These are phyloP conservation scores for Citrus cavaleriei DNA, from an alignment of 345 rosid genomes.

Conservation along the genomic window DNA sequence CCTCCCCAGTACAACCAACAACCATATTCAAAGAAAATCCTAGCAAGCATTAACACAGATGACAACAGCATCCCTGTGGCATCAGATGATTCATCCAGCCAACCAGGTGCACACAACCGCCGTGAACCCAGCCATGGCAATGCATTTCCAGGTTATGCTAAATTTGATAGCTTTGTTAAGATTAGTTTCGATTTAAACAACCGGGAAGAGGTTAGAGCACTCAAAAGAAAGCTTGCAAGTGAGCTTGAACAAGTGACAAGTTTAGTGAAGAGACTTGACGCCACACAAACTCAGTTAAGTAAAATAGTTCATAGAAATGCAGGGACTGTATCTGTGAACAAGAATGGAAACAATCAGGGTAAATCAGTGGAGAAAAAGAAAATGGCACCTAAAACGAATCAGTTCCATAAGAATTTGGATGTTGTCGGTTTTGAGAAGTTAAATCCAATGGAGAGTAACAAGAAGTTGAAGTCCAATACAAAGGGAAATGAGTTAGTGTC, in stretches of 20 bases:
- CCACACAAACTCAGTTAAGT: constrained; percentile 21
- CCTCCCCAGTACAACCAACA: constrained; percentile 1
- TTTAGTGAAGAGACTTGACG: constrained; percentile 41
- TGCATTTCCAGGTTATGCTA: constrained; percentile 37
- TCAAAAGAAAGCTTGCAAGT: constrained; percentile 45
- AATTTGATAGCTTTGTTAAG: constrained; percentile 36
- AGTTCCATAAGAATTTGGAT: constrained; percentile 22
- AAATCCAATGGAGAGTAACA: constrained; percentile 26
- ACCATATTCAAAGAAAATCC: constrained; percentile 17
- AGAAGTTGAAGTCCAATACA: constrained; percentile 38
- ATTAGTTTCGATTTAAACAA: constrained; percentile 34
- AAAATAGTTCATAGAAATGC: constrained; percentile 5
- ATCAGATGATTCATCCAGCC: constrained; percentile 45
- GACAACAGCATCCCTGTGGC: constrained; percentile 24
- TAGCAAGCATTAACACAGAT: constrained; percentile 11
- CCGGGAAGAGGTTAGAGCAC: constrained; percentile 31
- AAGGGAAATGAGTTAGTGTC: constrained; percentile 15
- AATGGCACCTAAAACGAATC: constrained; percentile 29
- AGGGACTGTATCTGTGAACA: constrained; percentile 21
- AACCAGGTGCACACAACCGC: constrained; percentile 9
- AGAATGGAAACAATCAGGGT: constrained; percentile 19
- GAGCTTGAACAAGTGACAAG: constrained; percentile 60
- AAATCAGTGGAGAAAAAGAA: constrained; percentile 30
- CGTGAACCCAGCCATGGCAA: constrained; percentile 16
- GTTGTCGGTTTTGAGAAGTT: constrained; percentile 25